Percentiles rank a stretch among this genome's conserved stretches.
Evolutionary conservation across 2,329 filamentous ascomycete genomes (phyloP).

Genomic region (Aspergillus jensenii): DNA sequence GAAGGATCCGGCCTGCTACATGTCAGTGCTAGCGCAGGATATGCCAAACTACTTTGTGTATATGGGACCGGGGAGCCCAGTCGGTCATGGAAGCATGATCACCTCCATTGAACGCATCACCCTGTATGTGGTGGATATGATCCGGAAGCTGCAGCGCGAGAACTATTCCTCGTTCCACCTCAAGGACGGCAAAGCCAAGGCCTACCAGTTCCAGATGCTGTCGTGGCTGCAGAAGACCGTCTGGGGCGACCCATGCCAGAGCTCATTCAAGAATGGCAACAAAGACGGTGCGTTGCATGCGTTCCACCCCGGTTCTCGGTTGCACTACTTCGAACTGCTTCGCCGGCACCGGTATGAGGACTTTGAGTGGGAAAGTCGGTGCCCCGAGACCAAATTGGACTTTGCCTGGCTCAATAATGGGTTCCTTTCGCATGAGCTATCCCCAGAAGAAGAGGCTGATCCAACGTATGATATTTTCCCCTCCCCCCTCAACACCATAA

Average conservation of each 20-base stretch:
- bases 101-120: constrained; percentile 43
- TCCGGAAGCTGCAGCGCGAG: constrained; percentile 28
- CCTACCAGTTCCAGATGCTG: not conserved
- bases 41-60: constrained; percentile 49
- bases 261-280: not conserved
- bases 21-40: constrained; percentile 45
- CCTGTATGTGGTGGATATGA: constrained; percentile 45
- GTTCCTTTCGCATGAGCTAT: not conserved
- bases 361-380: not conserved
- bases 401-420: constrained; percentile 3
- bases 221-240: not conserved
- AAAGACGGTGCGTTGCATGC: not conserved
- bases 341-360: not conserved
- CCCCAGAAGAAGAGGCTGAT: no score
- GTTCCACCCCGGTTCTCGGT: not conserved
- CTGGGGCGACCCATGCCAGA: not conserved
- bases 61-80: constrained; percentile 34
- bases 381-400: not conserved
- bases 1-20: constrained; percentile 43
- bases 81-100: constrained; percentile 40
- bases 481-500: no score
- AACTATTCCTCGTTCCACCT: not conserved
- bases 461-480: no score
- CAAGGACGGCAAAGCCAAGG: not conserved
- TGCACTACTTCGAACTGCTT: not conserved